Evolutionary conservation across 108 stramenopile genomes (phyloP), one percentile per base, ranked within the genome.

Genomic region (Skeletonema potamos): DNA sequence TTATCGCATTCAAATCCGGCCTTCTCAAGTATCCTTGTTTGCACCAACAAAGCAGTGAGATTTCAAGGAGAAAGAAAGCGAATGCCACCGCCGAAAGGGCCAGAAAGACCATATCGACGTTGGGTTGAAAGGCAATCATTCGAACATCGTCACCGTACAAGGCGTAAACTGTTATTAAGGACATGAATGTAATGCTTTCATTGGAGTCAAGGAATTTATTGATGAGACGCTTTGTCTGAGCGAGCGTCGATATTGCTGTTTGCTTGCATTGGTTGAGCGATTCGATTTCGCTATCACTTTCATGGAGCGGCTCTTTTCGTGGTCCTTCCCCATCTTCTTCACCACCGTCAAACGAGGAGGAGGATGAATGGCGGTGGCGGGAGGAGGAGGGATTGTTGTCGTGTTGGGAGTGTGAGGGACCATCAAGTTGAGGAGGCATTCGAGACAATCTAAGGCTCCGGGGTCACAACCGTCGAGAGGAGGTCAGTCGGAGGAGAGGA

Each of bases 71-170:
- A 68, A 92, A 92, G 11, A 77, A 44, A 20, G 75, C 59, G 37
- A 89, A 81, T n/a, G 83, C 75, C 11, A 89, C 39, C 4, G 80
- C 58, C 0, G 86, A 84, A 6, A 88, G 15, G 27, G 58, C 55
- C 9, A 80, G 59, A 58, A 86, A 89, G 26, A 54, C 34, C 26
- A 6, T 33, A 66, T 92, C 90, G 22, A 70, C 83, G 15, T 62
- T 33, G 20, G 61, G 73, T n/a, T 64, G 54, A 30, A 81, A 66
- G 28, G 70, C 66, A 18, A 83, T 54, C 33, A 85, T 61, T 41
- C 78, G 62, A 10, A 86, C 54, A 60, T 91, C 90, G 34, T 80
- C 82, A 32, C 79, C 67, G 44, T 81, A 89, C 37, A 89, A 76
- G 9, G 86, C 85, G 64, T 76, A 91, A 17, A 89, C 41, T 3